These are phyloP conservation scores for Ogataea thermomethanolica DNA, from an alignment of 805 yeast species.

Conservation along the genomic window DNA sequence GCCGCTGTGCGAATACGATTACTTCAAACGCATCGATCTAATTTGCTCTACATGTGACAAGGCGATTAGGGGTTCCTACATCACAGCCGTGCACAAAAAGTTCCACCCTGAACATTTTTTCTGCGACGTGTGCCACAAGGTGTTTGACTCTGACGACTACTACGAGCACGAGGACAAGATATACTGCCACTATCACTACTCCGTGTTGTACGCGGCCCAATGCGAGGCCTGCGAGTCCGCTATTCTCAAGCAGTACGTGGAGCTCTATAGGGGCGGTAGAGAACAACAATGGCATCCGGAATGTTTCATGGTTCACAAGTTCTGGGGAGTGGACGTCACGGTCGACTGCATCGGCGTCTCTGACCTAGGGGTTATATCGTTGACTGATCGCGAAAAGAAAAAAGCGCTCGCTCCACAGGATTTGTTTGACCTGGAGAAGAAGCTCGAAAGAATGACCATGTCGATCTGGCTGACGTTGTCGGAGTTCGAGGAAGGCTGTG, in stretches of 20 bases:
- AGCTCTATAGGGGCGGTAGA: constrained; percentile 83
- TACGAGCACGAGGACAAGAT: constrained; percentile 80
- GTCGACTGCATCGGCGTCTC: constrained; percentile 54
- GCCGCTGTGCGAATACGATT: constrained; percentile 87
- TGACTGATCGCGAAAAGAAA: constrained; percentile 4
- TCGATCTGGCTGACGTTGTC: constrained; percentile 84
- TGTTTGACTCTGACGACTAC: constrained; percentile 90
- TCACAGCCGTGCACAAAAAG: constrained; percentile 87
- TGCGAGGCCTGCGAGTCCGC: constrained; percentile 94
- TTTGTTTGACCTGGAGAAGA: constrained; percentile 55
- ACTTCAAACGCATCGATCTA: constrained; percentile 77
- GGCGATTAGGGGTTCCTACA: constrained; percentile 88
- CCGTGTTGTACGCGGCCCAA: constrained; percentile 77
- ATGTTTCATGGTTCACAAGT: constrained; percentile 95
- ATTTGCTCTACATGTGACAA: constrained; percentile 83
- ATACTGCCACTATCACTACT: constrained; percentile 89
- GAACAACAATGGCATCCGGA: constrained; percentile 99
- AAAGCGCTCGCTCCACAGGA: constrained; percentile 40
- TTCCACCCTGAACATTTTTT: constrained; percentile 95
- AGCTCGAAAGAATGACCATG: constrained; percentile 54
- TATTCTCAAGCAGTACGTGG: constrained; percentile 91
- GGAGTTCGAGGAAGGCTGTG: constrained; percentile 86
- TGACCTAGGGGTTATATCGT: constrained; percentile 13
- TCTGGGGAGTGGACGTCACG: constrained; percentile 85
- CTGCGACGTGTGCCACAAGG: constrained; percentile 80